phyloP scores from a whole-genome alignment of 768 basidiomycete genomes.

The Butyriboletus loyo region DNA sequence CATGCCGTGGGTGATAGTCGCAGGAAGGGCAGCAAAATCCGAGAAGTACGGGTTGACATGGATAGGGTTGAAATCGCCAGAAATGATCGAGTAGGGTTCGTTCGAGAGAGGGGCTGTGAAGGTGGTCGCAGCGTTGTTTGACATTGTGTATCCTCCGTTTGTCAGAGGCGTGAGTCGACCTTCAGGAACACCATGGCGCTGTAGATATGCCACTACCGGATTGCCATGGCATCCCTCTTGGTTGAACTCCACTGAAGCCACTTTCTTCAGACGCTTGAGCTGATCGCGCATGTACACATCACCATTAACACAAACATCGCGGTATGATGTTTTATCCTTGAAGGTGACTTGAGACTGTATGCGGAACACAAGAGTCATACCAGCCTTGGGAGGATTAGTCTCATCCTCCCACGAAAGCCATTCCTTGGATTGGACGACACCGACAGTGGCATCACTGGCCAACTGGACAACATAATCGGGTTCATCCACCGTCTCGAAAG shows the following conservation, averaged over 20 bases:
- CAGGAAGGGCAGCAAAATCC: constrained; percentile 86
- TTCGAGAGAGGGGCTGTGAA: constrained; percentile 90
- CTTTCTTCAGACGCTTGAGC: constrained; percentile 83
- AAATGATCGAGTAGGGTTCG: constrained; percentile 92
- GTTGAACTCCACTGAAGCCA: constrained; percentile 83
- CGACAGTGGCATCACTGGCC: constrained; percentile 74
- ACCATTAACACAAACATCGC: constrained; percentile 77
- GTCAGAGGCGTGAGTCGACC: constrained; percentile 75
- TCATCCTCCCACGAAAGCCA: constrained; percentile 98
- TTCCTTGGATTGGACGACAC: constrained; percentile 91
- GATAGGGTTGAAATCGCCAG: constrained; percentile 98
- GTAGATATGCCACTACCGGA: constrained; percentile 88
- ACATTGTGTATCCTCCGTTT: constrained; percentile 84
- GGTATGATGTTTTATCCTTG: constrained; percentile 86
- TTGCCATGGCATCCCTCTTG: constrained; percentile 90
- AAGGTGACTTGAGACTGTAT: constrained; percentile 82
- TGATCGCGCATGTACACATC: constrained; percentile 87
- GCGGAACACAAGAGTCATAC: constrained; percentile 87
- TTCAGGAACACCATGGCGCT: constrained; percentile 83
- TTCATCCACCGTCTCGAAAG: constrained; percentile 90
- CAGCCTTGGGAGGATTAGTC: constrained; percentile 68
- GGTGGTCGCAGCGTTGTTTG: constrained; percentile 54
- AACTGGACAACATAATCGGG: constrained; percentile 82
- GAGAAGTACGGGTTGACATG: constrained; percentile 99
- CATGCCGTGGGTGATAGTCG: constrained; percentile 97